Conservation (phyloP, 768 basidiomycete genomes). For the Rhodotorula taiwanensis region DNA sequence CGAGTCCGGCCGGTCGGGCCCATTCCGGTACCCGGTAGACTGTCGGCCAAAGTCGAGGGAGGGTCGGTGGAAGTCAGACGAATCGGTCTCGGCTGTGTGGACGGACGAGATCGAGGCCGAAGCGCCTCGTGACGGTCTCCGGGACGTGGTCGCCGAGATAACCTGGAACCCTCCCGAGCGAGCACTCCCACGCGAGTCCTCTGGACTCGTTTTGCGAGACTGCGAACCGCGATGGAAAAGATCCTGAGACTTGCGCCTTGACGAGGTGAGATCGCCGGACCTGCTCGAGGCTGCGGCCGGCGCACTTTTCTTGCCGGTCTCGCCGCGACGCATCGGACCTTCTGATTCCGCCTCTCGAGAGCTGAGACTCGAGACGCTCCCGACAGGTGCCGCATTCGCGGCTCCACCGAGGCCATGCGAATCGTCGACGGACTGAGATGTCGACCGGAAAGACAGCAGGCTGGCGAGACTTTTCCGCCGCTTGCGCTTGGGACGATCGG, state of each 20-base stretch:
- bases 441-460: slow-evolving; percentile 14
- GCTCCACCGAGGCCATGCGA: no score
- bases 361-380: no score
- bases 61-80: background rate
- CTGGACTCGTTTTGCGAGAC: background rate
- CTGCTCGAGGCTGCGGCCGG: no score
- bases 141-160: slow-evolving; percentile 24
- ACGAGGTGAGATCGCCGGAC: no score
- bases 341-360: no score
- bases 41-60: background rate
- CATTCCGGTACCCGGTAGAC: background rate
- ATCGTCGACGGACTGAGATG: background rate
- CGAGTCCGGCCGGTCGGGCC: background rate
- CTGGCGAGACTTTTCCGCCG: slow-evolving; percentile 25
- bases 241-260: no score
- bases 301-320: no score
- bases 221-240: slow-evolving; percentile 8
- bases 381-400: background rate
- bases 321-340: no score
- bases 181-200: no score
- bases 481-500: slow-evolving; percentile 8
- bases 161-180: slow-evolving; percentile 13
- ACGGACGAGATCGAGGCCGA: slow-evolving; percentile 6
- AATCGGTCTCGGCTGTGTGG: slow-evolving; percentile 11
- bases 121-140: background rate